Conservation (phyloP, 2,329 filamentous ascomycete species). For the Furcasterigmium furcatum region DNA sequence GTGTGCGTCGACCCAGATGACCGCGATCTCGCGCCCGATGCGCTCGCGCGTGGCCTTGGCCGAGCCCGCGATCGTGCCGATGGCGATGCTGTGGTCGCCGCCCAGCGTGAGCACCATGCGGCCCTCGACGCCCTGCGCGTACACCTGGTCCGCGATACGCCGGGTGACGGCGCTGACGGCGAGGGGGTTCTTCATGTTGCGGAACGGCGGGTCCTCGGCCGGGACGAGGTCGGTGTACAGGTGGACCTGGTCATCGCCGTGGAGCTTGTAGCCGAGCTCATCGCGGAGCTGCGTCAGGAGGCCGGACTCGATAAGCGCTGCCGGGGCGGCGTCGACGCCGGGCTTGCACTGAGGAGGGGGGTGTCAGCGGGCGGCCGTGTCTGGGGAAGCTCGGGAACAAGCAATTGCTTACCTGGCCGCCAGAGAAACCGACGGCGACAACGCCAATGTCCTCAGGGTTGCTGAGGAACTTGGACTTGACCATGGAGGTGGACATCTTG, state of each 20-base stretch:
- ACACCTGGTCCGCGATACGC: constrained; percentile 78
- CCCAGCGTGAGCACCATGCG: constrained; percentile 90
- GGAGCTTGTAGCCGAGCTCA: constrained; percentile 84
- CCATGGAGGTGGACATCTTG: constrained; percentile 49
- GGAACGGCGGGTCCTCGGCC: constrained; percentile 70
- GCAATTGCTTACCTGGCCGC: constrained; percentile 77
- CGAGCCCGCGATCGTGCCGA: constrained; percentile 86
- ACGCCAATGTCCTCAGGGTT: constrained; percentile 79
- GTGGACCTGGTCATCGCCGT: constrained; percentile 81
- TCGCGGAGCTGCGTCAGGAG: constrained; percentile 78
- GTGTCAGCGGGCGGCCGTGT: background rate
- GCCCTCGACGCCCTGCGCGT: constrained; percentile 78
- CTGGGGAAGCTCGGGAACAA: too few species aligned
- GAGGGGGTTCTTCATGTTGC: constrained; percentile 91
- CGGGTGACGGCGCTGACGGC: constrained; percentile 83
- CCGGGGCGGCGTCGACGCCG: constrained; percentile 87
- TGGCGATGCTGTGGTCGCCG: constrained; percentile 94
- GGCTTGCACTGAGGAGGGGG: constrained; percentile 65
- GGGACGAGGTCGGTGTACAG: constrained; percentile 76
- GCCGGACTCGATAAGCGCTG: constrained; percentile 83
- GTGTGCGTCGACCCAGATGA: constrained; percentile 99
- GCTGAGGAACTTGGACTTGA: constrained; percentile 72
- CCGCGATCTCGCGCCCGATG: constrained; percentile 76
- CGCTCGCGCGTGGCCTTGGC: constrained; percentile 84
- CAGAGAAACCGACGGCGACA: constrained; percentile 93